Percentiles rank a stretch among this genome's conserved stretches.
Conservation (phyloP, 176 grass and related monocot genomes). For the Chloris gayana region DNA sequence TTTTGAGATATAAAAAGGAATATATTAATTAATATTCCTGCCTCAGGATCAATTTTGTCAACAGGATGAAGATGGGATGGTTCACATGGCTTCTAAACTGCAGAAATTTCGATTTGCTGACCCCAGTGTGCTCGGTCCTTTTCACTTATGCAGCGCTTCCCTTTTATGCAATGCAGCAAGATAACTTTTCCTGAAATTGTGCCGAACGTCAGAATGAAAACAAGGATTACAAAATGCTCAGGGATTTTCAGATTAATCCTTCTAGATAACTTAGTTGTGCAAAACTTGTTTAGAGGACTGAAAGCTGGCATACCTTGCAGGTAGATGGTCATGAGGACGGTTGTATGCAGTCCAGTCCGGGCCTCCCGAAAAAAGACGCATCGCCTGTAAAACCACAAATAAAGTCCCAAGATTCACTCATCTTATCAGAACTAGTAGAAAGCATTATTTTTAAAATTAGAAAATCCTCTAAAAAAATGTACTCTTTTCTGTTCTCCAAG, state of each 20-base stretch:
- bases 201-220: background rate
- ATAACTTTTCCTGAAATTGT: conserved; percentile 23
- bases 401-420: background rate
- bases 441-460: too few relatives aligned
- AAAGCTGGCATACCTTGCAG: conserved; percentile 16
- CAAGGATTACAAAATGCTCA: too few relatives aligned
- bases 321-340: conserved; percentile 41
- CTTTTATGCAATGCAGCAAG: background rate
- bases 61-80: background rate
- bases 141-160: background rate
- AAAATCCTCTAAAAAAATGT: too few relatives aligned
- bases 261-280: too few relatives aligned
- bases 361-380: conserved; percentile 33
- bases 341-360: conserved; percentile 41
- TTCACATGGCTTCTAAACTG: background rate
- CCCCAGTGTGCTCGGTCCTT: background rate
- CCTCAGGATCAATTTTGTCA: background rate
- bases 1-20: too few relatives aligned
- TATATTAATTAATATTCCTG: too few relatives aligned
- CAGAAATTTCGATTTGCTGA: background rate
- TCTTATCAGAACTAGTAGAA: background rate
- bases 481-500: too few relatives aligned
- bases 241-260: too few relatives aligned
- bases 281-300: too few relatives aligned
- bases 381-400: conserved; percentile 7